These are phyloP conservation scores for Prototheca wickerhamii DNA, from an alignment of 163 green algal species.

Conservation along the genomic window DNA sequence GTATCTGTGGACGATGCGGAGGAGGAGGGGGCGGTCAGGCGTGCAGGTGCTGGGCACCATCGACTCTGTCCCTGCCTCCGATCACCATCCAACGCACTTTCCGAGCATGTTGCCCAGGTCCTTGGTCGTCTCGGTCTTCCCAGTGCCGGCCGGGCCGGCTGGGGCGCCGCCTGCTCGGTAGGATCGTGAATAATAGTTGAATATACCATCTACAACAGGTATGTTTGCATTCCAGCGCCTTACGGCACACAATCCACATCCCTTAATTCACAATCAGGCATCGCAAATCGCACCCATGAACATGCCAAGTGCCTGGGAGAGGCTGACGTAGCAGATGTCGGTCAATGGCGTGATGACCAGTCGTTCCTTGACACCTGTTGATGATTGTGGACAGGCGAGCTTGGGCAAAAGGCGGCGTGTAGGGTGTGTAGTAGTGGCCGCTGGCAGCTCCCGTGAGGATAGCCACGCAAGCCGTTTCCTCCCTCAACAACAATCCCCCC, in stretches of 20 bases:
- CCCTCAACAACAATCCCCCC: too few species aligned
- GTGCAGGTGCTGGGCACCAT: too few species aligned
- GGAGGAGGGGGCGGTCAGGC: too few species aligned
- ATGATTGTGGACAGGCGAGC: not conserved
- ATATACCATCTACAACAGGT: too few species aligned
- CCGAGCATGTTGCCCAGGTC: slow-evolving; percentile 86
- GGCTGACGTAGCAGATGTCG: slow-evolving; percentile 92
- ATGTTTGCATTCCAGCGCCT: not conserved
- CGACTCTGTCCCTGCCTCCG: too few species aligned
- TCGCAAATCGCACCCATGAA: slow-evolving; percentile 52
- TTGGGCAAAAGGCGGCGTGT: not conserved
- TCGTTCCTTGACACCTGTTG: slow-evolving; percentile 79
- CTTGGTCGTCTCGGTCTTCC: slow-evolving; percentile 95
- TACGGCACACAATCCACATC: not conserved
- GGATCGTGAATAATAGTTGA: too few species aligned
- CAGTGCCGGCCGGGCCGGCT: slow-evolving; percentile 82
- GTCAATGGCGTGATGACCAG: slow-evolving; percentile 93
- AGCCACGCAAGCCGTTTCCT: too few species aligned
- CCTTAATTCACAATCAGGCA: not conserved
- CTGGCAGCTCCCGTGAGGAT: too few species aligned
- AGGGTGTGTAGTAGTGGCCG: not conserved
- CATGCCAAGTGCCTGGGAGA: slow-evolving; percentile 88
- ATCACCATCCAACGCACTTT: slow-evolving; percentile 49
- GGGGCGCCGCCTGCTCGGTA: slow-evolving; percentile 65
- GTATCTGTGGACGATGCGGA: slow-evolving; percentile 31